phyloP scores from a whole-genome alignment of 2,329 filamentous ascomycete species.

The Calonectria pauciramosa region DNA sequence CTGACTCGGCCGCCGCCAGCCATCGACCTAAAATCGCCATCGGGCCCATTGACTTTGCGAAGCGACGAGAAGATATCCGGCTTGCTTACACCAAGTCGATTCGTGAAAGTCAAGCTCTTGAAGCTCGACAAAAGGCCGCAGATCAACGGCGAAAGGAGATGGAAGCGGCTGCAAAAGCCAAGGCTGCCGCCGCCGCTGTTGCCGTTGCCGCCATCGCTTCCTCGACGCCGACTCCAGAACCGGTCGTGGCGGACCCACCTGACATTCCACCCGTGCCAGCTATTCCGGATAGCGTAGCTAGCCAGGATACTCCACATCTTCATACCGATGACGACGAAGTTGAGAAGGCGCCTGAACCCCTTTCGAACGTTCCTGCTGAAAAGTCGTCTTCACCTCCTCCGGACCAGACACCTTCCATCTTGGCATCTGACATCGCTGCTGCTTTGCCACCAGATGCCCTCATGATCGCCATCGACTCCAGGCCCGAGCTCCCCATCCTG shows the following conservation, averaged over 20 bases:
- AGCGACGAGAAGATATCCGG: slow-evolving; percentile 84
- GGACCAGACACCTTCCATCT: slow-evolving; percentile 34
- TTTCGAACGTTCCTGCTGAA: slow-evolving; percentile 25
- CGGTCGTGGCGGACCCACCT: slow-evolving; percentile 25
- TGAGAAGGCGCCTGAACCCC: slow-evolving; percentile 24
- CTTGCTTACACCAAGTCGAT: slow-evolving; percentile 89
- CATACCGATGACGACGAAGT: slow-evolving; percentile 28
- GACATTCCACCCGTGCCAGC: slow-evolving; percentile 41
- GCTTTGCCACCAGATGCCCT: slow-evolving; percentile 42
- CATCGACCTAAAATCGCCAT: slow-evolving; percentile 70
- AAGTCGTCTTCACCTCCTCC: slow-evolving; percentile 34
- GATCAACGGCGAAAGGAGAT: slow-evolving; percentile 66
- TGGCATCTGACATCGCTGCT: slow-evolving; percentile 38
- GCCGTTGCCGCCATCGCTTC: slow-evolving; percentile 34
- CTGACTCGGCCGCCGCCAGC: slow-evolving; percentile 52
- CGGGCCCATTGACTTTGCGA: slow-evolving; percentile 87
- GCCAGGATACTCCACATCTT: slow-evolving; percentile 27
- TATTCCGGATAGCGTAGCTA: slow-evolving; percentile 32
- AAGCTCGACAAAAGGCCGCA: slow-evolving; percentile 66
- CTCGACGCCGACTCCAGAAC: slow-evolving; percentile 36
- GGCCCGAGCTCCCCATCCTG: slow-evolving; percentile 26
- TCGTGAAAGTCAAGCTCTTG: slow-evolving; percentile 76
- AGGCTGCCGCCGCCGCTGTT: slow-evolving; percentile 49
- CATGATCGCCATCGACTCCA: slow-evolving; percentile 30
- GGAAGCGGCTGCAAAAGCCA: slow-evolving; percentile 60